Percentiles rank a stretch among this genome's conserved stretches.
These are phyloP conservation scores for Tetrapisispora namnaoensis DNA, from an alignment of 805 yeast genomes.

Conservation along the genomic window DNA sequence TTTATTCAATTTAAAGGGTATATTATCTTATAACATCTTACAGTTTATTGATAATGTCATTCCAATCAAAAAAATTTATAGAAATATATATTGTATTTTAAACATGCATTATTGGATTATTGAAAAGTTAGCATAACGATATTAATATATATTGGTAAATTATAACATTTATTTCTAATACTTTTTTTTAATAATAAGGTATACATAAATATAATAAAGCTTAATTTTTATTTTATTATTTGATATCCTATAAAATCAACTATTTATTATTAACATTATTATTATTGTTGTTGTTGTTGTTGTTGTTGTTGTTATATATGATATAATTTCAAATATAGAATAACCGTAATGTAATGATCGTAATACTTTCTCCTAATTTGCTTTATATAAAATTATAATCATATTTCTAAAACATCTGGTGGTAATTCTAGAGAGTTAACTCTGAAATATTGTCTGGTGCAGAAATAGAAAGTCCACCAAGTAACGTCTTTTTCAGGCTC, in stretches of 20 bases:
- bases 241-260: too few species aligned
- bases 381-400: not conserved
- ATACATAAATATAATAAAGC: not conserved
- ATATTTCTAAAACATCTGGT: slow-evolving; percentile 5
- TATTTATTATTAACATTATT: too few species aligned
- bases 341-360: too few species aligned
- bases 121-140: not conserved
- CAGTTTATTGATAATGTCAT: not conserved
- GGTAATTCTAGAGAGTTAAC: slow-evolving; percentile 12
- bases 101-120: not conserved
- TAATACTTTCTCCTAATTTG: too few species aligned
- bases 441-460: slow-evolving; percentile 50
- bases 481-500: slow-evolving; percentile 51
- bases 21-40: too few species aligned
- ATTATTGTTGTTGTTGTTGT: too few species aligned
- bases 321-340: too few species aligned
- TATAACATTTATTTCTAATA: not conserved
- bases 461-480: slow-evolving; percentile 60
- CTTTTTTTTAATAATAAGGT: not conserved
- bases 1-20: not conserved
- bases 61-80: too few species aligned
- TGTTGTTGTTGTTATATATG: too few species aligned
- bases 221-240: too few species aligned
- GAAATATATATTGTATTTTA: not conserved
- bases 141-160: not conserved